phyloP scores from a whole-genome alignment of 2,329 filamentous ascomycete species.

The Aspergillus flavus region DNA sequence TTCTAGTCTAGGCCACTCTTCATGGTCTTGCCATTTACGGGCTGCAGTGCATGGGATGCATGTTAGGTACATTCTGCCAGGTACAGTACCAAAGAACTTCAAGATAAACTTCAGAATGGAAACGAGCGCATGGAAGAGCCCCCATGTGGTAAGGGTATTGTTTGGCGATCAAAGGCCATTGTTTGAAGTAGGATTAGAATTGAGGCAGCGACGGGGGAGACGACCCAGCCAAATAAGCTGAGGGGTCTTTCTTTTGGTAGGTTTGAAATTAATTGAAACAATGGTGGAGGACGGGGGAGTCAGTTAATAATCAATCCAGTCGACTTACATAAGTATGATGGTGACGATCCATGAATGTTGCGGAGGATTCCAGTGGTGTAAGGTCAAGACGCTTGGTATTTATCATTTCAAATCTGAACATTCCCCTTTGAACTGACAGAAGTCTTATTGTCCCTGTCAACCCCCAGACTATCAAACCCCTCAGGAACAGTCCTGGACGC shows the following conservation, averaged over 20 bases:
- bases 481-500: background rate
- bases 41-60: background rate
- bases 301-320: background rate
- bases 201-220: background rate
- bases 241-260: background rate
- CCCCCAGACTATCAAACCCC: background rate
- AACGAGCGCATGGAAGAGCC: background rate
- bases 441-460: background rate
- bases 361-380: background rate
- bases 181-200: background rate
- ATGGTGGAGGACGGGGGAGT: background rate
- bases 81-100: background rate
- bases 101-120: background rate
- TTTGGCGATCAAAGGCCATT: background rate
- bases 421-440: background rate
- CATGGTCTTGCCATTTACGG: background rate
- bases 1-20: background rate
- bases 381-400: background rate
- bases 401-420: background rate
- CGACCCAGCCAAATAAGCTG: background rate
- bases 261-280: slow-evolving; percentile 11
- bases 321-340: background rate
- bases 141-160: background rate
- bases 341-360: background rate
- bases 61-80: background rate